phyloP scores from a whole-genome alignment of 768 basidiomycete species.

The Tylopilus subfusipes region DNA sequence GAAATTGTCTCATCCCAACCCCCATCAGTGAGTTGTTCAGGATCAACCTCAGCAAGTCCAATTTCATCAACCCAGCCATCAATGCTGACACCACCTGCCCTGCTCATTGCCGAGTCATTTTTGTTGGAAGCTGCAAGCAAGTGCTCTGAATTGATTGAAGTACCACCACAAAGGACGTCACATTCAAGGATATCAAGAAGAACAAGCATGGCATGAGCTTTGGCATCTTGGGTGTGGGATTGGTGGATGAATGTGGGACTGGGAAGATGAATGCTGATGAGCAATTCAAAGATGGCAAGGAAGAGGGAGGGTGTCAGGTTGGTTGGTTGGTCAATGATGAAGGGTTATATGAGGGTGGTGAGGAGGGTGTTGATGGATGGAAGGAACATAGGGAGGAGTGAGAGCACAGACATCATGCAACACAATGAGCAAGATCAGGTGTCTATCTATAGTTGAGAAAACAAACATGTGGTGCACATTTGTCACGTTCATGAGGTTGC shows the following conservation, averaged over 20 bases:
- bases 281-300: too few species aligned
- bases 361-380: conserved; percentile 46
- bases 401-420: too few species aligned
- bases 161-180: conserved; percentile 43
- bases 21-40: too few species aligned
- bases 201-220: conserved; percentile 68
- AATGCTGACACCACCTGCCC: conserved; percentile 25
- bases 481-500: too few species aligned
- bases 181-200: conserved; percentile 70
- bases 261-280: conserved; percentile 57
- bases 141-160: too few species aligned
- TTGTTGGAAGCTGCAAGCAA: conserved; percentile 20
- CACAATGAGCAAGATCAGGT: too few species aligned
- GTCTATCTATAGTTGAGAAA: too few species aligned
- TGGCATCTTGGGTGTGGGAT: conserved; percentile 56
- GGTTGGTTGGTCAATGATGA: conserved; percentile 44
- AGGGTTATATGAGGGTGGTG: conserved; percentile 40
- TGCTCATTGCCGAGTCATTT: conserved; percentile 19
- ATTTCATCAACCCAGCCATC: conserved; percentile 31
- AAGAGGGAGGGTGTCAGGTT: conserved; percentile 79
- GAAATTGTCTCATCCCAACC: too few species aligned
- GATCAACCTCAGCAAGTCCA: too few species aligned
- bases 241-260: conserved; percentile 34
- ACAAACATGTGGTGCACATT: too few species aligned
- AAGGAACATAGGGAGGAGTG: conserved; percentile 16